phyloP scores from a whole-genome alignment of 345 rosid genomes.

The Abelmoschus esculentus region DNA sequence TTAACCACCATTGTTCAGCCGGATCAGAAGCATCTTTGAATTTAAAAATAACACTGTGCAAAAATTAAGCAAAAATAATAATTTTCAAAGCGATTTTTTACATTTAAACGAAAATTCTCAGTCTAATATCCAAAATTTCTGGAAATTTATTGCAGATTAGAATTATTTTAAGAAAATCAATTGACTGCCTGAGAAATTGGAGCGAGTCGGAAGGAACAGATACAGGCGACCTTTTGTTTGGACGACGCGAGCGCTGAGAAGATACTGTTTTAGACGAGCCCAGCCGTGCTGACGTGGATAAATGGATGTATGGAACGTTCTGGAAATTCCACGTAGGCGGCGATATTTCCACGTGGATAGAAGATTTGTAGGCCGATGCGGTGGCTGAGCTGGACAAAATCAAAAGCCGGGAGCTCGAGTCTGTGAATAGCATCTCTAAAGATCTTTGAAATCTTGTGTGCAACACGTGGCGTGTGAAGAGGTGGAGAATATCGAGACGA shows the following conservation, averaged over 20 bases:
- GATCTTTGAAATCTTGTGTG: conserved; percentile 16
- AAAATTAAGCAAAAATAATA: not conserved
- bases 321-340: conserved; percentile 23
- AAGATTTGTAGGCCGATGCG: not conserved
- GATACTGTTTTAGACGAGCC: conserved; percentile 13
- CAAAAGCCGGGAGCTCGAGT: conserved; percentile 27
- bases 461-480: conserved; percentile 13
- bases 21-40: conserved; percentile 5
- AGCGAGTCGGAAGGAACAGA: conserved; percentile 14
- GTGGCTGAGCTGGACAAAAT: conserved; percentile 39
- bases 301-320: conserved; percentile 27
- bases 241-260: conserved; percentile 14
- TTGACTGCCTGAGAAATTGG: conserved; percentile 15
- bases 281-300: conserved; percentile 38
- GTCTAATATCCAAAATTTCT: not conserved
- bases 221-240: conserved; percentile 17
- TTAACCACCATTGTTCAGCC: conserved; percentile 21
- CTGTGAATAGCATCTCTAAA: not conserved
- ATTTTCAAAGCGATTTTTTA: not conserved
- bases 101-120: not conserved
- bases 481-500: not conserved
- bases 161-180: not conserved
- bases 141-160: conserved; percentile 4
- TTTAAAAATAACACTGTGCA: conserved; percentile 8
- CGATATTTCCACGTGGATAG: conserved; percentile 26